These are phyloP conservation scores for Thraustochytrium sp. DNA, from an alignment of 352 stramenopile genomes.

Conservation along the genomic window DNA sequence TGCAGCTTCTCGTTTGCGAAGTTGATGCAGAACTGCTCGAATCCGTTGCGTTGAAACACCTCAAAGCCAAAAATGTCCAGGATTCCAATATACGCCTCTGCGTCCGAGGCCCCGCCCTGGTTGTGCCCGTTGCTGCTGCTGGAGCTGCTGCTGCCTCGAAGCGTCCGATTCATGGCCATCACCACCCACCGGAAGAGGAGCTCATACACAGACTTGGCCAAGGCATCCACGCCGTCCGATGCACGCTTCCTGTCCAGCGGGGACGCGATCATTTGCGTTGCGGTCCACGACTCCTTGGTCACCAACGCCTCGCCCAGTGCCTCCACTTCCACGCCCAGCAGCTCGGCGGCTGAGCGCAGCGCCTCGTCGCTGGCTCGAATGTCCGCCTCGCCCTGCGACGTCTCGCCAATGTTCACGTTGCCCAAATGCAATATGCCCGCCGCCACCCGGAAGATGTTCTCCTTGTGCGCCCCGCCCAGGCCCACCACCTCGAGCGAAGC, in stretches of 20 bases:
- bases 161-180: conserved; percentile 47
- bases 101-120: conserved; percentile 59
- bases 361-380: not conserved
- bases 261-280: not conserved
- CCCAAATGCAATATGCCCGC: conserved; percentile 84
- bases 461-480: conserved; percentile 73
- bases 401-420: conserved; percentile 78
- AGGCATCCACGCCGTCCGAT: conserved; percentile 52
- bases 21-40: conserved; percentile 85
- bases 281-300: not conserved
- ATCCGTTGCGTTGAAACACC: conserved; percentile 82
- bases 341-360: not conserved
- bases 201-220: conserved; percentile 89
- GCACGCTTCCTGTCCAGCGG: conserved; percentile 6
- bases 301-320: not conserved
- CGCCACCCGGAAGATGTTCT: conserved; percentile 82
- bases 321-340: not conserved
- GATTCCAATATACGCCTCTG: conserved; percentile 32
- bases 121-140: too few species aligned
- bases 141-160: too few species aligned
- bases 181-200: conserved; percentile 93
- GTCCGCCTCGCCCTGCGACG: conserved; percentile 50
- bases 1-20: conserved; percentile 77
- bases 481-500: conserved; percentile 69
- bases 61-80: conserved; percentile 91